These are phyloP conservation scores for Smallanthus sonchifolius DNA, from an alignment of 129 eudicot species.

Conservation along the genomic window DNA sequence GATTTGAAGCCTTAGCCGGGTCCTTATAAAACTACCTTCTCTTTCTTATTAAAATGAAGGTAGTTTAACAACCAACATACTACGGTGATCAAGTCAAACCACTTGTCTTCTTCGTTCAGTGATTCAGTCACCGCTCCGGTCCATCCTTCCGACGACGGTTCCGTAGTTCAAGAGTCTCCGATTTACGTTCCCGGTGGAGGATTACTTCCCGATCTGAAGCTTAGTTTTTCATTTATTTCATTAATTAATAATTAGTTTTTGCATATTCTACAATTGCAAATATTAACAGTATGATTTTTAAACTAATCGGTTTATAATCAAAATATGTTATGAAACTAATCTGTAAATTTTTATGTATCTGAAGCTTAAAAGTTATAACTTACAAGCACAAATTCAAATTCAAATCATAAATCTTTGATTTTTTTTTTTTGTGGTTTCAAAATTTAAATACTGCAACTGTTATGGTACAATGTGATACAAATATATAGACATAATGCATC, in stretches of 20 bases:
- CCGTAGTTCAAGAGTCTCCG: slow-evolving; percentile 3
- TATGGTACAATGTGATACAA: neutral
- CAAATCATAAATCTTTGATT: neutral
- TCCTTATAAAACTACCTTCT: neutral
- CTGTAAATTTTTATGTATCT: neutral
- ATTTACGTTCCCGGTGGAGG: too few relatives aligned
- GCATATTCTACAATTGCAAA: neutral
- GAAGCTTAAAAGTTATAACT: neutral
- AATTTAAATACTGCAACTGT: neutral
- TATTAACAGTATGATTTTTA: too few relatives aligned
- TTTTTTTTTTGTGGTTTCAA: neutral
- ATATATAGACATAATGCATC: slow-evolving; percentile 47
- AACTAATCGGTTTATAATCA: neutral
- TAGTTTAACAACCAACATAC: neutral
- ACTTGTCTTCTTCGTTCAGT: slow-evolving; percentile 37
- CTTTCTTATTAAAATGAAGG: neutral
- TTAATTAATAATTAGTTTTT: neutral
- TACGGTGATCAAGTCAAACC: slow-evolving; percentile 9
- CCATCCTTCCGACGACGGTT: slow-evolving; percentile 33
- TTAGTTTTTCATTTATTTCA: slow-evolving; percentile 18
- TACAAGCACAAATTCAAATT: neutral
- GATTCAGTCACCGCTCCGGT: slow-evolving; percentile 32
- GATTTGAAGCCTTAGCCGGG: slow-evolving; percentile 6
- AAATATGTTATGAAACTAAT: too few relatives aligned
- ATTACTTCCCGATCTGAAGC: too few relatives aligned